These are phyloP conservation scores for Podosphaera fusca DNA, from an alignment of 2,329 filamentous ascomycete genomes.

Conservation along the genomic window DNA sequence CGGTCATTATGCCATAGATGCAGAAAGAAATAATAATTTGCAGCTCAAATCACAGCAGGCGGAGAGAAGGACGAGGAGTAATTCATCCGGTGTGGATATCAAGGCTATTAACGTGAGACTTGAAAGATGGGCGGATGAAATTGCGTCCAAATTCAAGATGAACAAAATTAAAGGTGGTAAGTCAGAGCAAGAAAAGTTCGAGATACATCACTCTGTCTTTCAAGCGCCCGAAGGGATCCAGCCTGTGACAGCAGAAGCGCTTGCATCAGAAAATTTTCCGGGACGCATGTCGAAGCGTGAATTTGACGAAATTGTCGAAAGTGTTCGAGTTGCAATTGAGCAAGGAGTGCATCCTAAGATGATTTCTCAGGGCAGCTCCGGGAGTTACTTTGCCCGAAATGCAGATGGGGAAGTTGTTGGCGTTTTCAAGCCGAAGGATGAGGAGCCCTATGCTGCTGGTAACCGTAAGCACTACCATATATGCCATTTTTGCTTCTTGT, in stretches of 20 bases:
- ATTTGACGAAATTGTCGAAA: slow-evolving; percentile 76
- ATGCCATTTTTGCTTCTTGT: neutral
- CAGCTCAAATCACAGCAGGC: slow-evolving; percentile 23
- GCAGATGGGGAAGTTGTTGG: slow-evolving; percentile 82
- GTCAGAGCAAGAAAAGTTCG: slow-evolving; percentile 62
- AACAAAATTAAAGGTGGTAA: slow-evolving; percentile 49
- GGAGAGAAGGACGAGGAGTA: slow-evolving; percentile 35
- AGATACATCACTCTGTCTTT: slow-evolving; percentile 96
- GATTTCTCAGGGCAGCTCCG: slow-evolving; percentile 92
- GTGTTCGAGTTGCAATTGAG: slow-evolving; percentile 73
- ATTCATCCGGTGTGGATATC: slow-evolving; percentile 73
- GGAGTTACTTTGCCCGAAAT: slow-evolving; percentile 92
- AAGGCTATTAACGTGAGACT: slow-evolving; percentile 93
- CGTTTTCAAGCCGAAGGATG: slow-evolving; percentile 97
- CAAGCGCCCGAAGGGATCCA: slow-evolving; percentile 73
- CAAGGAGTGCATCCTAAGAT: slow-evolving; percentile 81
- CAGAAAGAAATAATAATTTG: slow-evolving; percentile 19
- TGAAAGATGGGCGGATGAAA: slow-evolving; percentile 94
- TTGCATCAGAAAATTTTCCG: slow-evolving; percentile 36
- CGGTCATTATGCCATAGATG: slow-evolving; percentile 35
- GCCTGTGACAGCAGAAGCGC: slow-evolving; percentile 51
- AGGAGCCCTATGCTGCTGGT: slow-evolving; percentile 88
- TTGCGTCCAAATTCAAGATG: slow-evolving; percentile 90
- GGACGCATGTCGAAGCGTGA: slow-evolving; percentile 53
- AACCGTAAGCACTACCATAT: slow-evolving; percentile 28